Percentiles rank a stretch among this genome's conserved stretches.
These are phyloP conservation scores for Exserohilum turcica DNA, from an alignment of 2,329 filamentous ascomycete species.

Conservation along the genomic window DNA sequence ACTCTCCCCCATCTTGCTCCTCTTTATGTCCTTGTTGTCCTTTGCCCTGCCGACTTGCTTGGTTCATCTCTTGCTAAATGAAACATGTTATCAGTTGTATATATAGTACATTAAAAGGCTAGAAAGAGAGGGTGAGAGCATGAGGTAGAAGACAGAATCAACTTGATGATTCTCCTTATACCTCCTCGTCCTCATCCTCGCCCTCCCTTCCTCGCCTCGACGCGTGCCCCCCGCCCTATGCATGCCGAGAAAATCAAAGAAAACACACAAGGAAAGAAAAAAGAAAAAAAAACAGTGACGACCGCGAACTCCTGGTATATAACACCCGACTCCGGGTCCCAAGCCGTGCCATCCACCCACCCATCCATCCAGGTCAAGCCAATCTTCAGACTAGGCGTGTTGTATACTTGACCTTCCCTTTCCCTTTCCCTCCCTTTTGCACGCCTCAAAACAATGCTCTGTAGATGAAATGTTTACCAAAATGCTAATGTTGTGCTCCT, in stretches of 20 bases:
- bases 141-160: too few relatives aligned
- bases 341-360: neutral
- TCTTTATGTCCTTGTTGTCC: too few relatives aligned
- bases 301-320: slow-evolving; percentile 2
- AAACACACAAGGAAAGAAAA: too few relatives aligned
- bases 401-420: neutral
- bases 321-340: neutral
- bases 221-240: neutral
- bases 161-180: too few relatives aligned
- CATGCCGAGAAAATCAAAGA: neutral
- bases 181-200: too few relatives aligned
- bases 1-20: too few relatives aligned
- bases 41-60: too few relatives aligned
- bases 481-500: neutral
- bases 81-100: too few relatives aligned
- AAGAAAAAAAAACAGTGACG: neutral
- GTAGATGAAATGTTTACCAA: neutral
- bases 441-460: neutral
- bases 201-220: neutral
- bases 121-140: too few relatives aligned
- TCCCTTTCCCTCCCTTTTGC: neutral
- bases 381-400: neutral
- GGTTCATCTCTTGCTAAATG: too few relatives aligned
- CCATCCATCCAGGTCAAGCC: neutral
- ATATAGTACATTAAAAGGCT: too few relatives aligned